These are phyloP conservation scores for Fusarium odoratissimum DNA, from an alignment of 2,329 filamentous ascomycete species.

Conservation along the genomic window DNA sequence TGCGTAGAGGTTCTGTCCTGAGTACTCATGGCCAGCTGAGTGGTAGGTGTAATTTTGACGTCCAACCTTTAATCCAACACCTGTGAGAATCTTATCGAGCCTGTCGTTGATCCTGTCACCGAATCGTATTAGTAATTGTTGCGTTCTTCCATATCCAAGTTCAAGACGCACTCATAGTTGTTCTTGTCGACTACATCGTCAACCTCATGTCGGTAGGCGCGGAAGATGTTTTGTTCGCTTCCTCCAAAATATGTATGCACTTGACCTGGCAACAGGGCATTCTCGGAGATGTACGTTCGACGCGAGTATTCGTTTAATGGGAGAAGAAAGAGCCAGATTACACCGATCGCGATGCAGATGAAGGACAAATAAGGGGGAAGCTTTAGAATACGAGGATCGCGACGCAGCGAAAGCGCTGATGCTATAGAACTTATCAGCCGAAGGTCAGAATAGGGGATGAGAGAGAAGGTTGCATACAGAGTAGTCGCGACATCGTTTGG, in stretches of 20 bases:
- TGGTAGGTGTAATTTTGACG: constrained; percentile 89
- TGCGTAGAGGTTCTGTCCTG: constrained; percentile 92
- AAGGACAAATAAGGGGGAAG: constrained; percentile 89
- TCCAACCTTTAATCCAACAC: constrained; percentile 86
- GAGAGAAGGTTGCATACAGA: constrained; percentile 56
- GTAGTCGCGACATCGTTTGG: constrained; percentile 62
- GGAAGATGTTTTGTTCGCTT: constrained; percentile 93
- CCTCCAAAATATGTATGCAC: constrained; percentile 98
- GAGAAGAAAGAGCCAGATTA: constrained; percentile 89
- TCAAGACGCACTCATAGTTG: constrained; percentile 62
- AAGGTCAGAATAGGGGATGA: neutral
- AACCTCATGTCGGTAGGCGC: constrained; percentile 89
- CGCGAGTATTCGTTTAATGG: constrained; percentile 92
- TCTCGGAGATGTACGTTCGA: constrained; percentile 95
- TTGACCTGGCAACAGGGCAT: constrained; percentile 93
- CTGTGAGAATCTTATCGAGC: constrained; percentile 79
- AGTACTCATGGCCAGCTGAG: constrained; percentile 77
- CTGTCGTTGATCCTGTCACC: constrained; percentile 70
- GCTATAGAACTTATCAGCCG: constrained; percentile 52
- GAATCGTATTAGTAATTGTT: neutral
- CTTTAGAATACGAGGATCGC: constrained; percentile 83
- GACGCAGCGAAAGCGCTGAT: constrained; percentile 76
- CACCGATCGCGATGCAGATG: constrained; percentile 84
- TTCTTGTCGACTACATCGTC: constrained; percentile 67
- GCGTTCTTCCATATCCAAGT: neutral